Base-by-base conservation (phyloP, 805 yeast genomes). In the Metschnikowia corniflorae region DNA sequence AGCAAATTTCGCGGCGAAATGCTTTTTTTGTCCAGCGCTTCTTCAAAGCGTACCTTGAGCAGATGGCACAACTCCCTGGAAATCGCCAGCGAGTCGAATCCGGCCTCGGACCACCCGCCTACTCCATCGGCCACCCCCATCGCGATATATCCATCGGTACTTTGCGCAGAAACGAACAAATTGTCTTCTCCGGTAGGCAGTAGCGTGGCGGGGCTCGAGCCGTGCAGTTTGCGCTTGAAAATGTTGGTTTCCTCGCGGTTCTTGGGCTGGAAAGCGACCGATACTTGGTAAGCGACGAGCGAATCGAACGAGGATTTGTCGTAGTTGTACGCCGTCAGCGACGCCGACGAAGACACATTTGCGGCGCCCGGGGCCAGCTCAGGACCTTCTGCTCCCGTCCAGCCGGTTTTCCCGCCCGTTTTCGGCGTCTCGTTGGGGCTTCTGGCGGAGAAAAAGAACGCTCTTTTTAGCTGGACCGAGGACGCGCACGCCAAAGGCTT, bases 81-180 rank as follows among this genome's bases (percentile, higher is more conserved):
- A 42, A 91, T 85, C 6, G 91, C 91, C 40, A 87, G 75, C 2
- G 96, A 85, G 57, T 91, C 96, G 51, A 78, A 83, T 0, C 97
- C 97, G 31, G 85, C 81, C 43, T 86, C 93, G 1, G 85, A 76
- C 97, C 97, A 91, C 3, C 97, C 97, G 12, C 97, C 97, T 4
- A 93, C 97, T 10, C 98, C 98, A 62, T 91, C 98, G 5, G 96
- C 83, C 3, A 85, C 93, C 16, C 91, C 94, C n/a, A 80, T 70
- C 4, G 82, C 75, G 0, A 81, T 44, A 19, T 60, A 61, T 3
- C 71, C 68, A 33, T 63, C 62, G 1, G 16, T 18, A 14, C 53
- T 58, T 19, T 62, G 62, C 16, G 59, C 59, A 7, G 77, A 69
- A 18, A 80, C 66, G 40, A 84, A 77, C 49, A 70, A 78, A 53